Conservation (phyloP, 139 green algal genomes). For the Spirogloea muscicola region DNA sequence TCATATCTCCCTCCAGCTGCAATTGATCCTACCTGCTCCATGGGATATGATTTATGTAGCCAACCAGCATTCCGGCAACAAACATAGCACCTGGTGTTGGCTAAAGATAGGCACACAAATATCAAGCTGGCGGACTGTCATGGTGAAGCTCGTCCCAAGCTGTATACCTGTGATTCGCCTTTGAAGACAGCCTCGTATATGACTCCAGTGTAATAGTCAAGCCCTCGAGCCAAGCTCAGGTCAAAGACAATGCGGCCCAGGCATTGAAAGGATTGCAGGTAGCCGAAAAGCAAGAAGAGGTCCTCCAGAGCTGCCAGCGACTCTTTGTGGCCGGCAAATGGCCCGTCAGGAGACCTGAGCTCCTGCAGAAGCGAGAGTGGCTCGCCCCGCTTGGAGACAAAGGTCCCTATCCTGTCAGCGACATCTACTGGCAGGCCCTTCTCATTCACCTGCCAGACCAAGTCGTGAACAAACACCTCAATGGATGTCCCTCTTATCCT, state of each 20-base stretch:
- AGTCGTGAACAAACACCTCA: no score
- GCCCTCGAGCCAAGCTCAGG: constrained; percentile 68
- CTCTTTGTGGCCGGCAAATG: constrained; percentile 49
- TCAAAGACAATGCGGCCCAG: constrained; percentile 43
- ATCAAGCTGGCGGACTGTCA: no score
- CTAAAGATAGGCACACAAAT: no score
- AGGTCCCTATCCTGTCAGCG: constrained; percentile 61
- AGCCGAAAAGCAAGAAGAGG: constrained; percentile 72
- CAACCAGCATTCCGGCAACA: no score
- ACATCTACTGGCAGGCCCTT: constrained; percentile 78
- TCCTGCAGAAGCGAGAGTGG: constrained; percentile 66
- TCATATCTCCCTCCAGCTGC: constrained; percentile 90
- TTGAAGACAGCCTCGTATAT: constrained; percentile 94
- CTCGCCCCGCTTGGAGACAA: constrained; percentile 72
- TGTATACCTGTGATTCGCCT: no score
- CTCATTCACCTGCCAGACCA: constrained; percentile 65
- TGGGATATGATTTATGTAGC: no score
- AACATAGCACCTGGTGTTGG: no score
- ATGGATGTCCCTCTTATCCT: no score
- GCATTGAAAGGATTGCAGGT: constrained; percentile 58
- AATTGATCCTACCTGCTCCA: constrained; percentile 78
- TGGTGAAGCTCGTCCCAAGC: no score
- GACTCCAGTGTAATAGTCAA: constrained; percentile 96
- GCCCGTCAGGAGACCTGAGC: constrained; percentile 48
- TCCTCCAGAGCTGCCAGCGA: constrained; percentile 70